Evolutionary conservation across 768 basidiomycete genomes (phyloP).

Genomic region (Lactifluus pinguis): DNA sequence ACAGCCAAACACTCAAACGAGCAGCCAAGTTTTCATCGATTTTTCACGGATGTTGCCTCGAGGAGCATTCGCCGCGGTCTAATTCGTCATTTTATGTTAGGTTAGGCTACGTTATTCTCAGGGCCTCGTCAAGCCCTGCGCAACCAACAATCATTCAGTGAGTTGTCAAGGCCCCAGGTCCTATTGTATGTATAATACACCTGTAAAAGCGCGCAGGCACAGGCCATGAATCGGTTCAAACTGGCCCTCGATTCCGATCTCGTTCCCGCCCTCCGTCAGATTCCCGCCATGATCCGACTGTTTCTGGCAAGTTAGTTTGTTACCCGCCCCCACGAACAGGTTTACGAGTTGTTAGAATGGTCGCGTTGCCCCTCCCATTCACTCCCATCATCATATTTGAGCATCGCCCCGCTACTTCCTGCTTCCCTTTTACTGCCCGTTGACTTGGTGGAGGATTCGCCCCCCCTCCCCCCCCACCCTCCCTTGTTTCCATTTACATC

Average conservation of each 20-base stretch:
- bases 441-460: no score
- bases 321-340: not conserved
- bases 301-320: not conserved
- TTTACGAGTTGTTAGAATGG: not conserved
- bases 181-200: not conserved
- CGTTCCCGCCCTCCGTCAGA: not conserved
- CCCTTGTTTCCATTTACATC: no score
- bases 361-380: not conserved
- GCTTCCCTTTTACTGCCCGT: no score
- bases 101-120: not conserved
- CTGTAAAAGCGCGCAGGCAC: no score
- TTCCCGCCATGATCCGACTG: not conserved
- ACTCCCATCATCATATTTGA: not conserved
- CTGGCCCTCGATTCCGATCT: not conserved
- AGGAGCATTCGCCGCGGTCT: not conserved
- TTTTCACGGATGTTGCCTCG: not conserved
- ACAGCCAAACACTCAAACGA: not conserved
- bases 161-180: not conserved
- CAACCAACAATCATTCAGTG: not conserved
- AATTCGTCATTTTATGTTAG: not conserved
- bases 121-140: not conserved
- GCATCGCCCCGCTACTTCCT: not conserved
- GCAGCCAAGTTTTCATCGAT: not conserved
- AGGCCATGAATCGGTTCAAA: not conserved
- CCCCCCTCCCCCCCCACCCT: no score